Evolutionary conservation across 2,329 filamentous ascomycete species (phyloP).

Genomic region (Alternaria angustiovoidea): DNA sequence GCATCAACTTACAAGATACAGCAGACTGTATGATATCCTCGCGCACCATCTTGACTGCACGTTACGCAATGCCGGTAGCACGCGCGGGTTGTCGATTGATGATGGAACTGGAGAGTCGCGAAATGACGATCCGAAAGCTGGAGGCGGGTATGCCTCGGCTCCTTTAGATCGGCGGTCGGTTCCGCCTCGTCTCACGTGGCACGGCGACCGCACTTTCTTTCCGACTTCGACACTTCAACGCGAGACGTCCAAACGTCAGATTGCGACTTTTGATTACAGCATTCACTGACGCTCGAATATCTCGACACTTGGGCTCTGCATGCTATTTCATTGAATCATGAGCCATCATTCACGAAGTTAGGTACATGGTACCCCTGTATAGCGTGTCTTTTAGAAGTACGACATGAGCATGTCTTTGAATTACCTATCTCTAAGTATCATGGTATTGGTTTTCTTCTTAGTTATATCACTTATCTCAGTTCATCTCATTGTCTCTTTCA

Average conservation of each 20-base stretch:
- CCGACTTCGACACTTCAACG: slow-evolving; percentile 13
- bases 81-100: slow-evolving; percentile 15
- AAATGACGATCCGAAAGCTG: slow-evolving; percentile 22
- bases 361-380: neutral
- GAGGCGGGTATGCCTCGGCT: slow-evolving; percentile 29
- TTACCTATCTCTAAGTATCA: neutral
- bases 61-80: slow-evolving; percentile 25
- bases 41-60: slow-evolving; percentile 76
- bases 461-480: neutral
- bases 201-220: slow-evolving; percentile 8
- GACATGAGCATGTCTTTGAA: neutral
- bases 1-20: slow-evolving; percentile 59
- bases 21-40: slow-evolving; percentile 91
- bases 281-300: neutral
- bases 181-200: slow-evolving; percentile 20
- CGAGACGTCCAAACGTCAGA: slow-evolving; percentile 1
- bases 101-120: slow-evolving; percentile 23
- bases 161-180: slow-evolving; percentile 18
- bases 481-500: neutral
- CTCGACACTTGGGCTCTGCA: neutral
- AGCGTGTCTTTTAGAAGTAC: neutral
- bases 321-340: neutral
- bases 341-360: neutral
- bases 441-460: neutral
- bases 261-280: neutral